Evolutionary conservation across 2,329 filamentous ascomycete genomes (phyloP), one percentile per base, ranked within the genome.

Genomic region (Volutella citrinella): DNA sequence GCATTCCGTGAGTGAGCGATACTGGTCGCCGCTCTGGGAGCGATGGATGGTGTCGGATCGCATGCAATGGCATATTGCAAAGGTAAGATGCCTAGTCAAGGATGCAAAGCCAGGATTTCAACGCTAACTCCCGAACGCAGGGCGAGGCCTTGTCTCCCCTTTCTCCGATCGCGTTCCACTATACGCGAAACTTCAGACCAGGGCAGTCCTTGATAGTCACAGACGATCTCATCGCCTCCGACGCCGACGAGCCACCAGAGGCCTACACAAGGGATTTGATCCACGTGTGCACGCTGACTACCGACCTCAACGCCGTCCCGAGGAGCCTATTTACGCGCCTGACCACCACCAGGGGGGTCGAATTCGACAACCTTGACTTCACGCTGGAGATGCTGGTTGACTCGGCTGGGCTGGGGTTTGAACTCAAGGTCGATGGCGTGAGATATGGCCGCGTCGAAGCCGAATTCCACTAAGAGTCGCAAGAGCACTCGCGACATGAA

Each of bases 51-150:
- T 90, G 7, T 80, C 76, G 27, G 83, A 90, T 58, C 73, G 85
- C 29, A 89, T 91, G 84, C 83, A 88, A 61, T 90, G 86, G 86
- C 84, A 89, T 59, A 87, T 89, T 55, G 77, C 80, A 42, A 88
- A 87, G 74, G 82, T 81, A 51, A 48, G 69, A n/a, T n/a, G n/a
- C n/a, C n/a, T n/a, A n/a, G n/a, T n/a, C n/a, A n/a, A n/a, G n/a
- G n/a, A n/a, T n/a, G n/a, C n/a, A n/a, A n/a, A n/a, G n/a, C n/a
- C n/a, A n/a, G n/a, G n/a, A n/a, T n/a, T n/a, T n/a, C n/a, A n/a
- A n/a, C n/a, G n/a, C n/a, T n/a, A n/a, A n/a, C n/a, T n/a, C n/a
- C n/a, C 12, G 11, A 10, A 4, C 2, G 32, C 43, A 85, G 80
- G 84, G 83, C 38, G 84, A 87, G 48, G 76, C 84, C 22, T 75